phyloP scores from a whole-genome alignment of 371 early-diverging fungal species.

The Dinochytrium kinnereticum region DNA sequence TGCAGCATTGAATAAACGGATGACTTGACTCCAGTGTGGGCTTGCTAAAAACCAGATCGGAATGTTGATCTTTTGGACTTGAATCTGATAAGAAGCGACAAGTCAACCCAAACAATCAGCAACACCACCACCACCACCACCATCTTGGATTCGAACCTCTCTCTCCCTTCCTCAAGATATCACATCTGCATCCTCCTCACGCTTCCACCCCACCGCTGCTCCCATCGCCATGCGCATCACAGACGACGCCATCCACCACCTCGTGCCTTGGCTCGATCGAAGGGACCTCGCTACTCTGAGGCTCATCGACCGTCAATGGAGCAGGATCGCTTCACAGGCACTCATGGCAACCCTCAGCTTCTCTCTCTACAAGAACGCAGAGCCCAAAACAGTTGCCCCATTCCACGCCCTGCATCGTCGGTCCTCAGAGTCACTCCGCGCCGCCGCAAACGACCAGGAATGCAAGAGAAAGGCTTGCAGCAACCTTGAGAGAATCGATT shows the following conservation, averaged over 20 bases:
- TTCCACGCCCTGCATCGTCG: conserved; percentile 11
- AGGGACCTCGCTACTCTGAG: neutral
- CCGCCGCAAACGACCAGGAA: neutral
- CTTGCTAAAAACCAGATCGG: no score
- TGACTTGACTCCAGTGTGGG: no score
- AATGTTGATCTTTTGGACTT: no score
- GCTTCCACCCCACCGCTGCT: no score
- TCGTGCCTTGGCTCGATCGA: neutral
- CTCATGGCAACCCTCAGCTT: neutral
- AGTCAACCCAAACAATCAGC: no score
- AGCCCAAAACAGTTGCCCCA: neutral
- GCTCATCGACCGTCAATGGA: neutral
- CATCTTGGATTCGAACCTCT: no score
- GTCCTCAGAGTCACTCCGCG: neutral
- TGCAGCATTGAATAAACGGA: no score
- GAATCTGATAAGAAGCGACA: no score
- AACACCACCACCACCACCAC: no score
- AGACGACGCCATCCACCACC: neutral
- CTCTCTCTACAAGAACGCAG: neutral
- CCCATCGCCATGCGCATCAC: no score
- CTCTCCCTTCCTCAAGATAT: no score
- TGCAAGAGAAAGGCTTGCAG: neutral
- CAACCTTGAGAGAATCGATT: neutral
- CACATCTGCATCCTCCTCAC: no score
- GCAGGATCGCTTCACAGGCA: neutral